Evolutionary conservation across 768 basidiomycete genomes (phyloP), one percentile per base, ranked within the genome.

Genomic region (Lactifluus pinguis): DNA sequence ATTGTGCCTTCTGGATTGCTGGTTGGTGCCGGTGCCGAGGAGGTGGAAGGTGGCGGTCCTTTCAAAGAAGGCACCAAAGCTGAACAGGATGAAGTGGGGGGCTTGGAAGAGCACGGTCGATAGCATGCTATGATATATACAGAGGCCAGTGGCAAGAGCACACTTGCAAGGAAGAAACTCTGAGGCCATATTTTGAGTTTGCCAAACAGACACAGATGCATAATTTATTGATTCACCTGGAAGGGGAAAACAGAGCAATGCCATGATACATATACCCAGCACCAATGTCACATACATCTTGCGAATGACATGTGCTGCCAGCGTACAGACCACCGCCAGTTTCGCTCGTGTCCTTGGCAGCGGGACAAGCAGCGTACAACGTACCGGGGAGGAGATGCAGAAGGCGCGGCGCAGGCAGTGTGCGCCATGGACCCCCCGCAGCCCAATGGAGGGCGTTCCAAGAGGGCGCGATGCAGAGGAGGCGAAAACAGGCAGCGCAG

Each of bases 111-210:
- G 80, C 52, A 90, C 73, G 2, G 89, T 90, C 1, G 89, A 89
- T 53, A 78, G 79, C 38, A 85, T 72, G 60, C 77, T 83, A 70
- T 93, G 90, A 70, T 92, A 93, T 14, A 91, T 66, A 63, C 85
- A 84, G 2, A 93, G 79, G 10, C 77, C 83, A 32, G 92, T 84
- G 2, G 87, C 90, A 9, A 92, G 72, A 0, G 88, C 91, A 15
- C 91, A 83, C 75, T 93, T 93, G 11, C 89, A 89, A 0, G 90
- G 91, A 3, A 92, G 74, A 71, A 88, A 91, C 66, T 92, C 90
- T 89, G 63, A 11, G 44, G 8, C 42, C 15, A 2, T 47, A n/a
- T 36, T 44, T n/a, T 11, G 30, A 9, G n/a, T 30, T 41, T 5
- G 42, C 13, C 59, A n/a, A 55, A n/a, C 9, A 34, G 41, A 11